These are phyloP conservation scores for Phytophthora foliorum DNA, from an alignment of 352 stramenopile genomes.

Conservation along the genomic window DNA sequence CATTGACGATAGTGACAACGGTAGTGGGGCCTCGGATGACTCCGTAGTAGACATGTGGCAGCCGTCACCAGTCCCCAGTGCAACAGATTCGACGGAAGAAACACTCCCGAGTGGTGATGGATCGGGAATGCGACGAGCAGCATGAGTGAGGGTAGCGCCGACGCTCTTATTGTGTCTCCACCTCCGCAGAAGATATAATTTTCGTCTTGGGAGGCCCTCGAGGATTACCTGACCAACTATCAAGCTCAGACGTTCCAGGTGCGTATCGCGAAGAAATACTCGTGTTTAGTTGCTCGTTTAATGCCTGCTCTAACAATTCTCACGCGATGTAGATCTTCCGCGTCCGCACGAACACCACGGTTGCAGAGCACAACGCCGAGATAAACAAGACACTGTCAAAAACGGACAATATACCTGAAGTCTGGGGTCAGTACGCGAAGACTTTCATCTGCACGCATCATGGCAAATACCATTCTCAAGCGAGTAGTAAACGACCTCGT, in stretches of 20 bases:
- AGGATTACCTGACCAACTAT: background rate
- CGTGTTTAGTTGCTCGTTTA: too few relatives aligned
- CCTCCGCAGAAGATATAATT: background rate
- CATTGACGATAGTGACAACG: background rate
- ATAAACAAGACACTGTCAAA: too few relatives aligned
- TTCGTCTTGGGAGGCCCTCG: background rate
- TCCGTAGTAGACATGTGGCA: background rate
- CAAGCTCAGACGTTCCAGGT: background rate
- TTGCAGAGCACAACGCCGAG: too few relatives aligned
- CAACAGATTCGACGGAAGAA: background rate
- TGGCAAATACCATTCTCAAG: conserved; percentile 9
- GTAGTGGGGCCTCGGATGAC: too few relatives aligned
- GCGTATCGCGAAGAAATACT: too few relatives aligned
- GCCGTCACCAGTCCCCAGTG: background rate
- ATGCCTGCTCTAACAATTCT: too few relatives aligned
- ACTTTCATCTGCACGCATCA: conserved; percentile 11
- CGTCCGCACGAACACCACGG: too few relatives aligned
- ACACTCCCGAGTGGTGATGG: background rate
- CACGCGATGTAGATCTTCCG: too few relatives aligned
- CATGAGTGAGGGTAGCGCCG: background rate
- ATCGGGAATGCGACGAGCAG: background rate
- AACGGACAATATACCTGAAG: too few relatives aligned
- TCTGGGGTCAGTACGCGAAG: too few relatives aligned
- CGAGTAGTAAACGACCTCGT: background rate
- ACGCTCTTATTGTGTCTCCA: background rate